Conservation (phyloP, 768 basidiomycete genomes). For the Pleurotus tuber-regium region DNA sequence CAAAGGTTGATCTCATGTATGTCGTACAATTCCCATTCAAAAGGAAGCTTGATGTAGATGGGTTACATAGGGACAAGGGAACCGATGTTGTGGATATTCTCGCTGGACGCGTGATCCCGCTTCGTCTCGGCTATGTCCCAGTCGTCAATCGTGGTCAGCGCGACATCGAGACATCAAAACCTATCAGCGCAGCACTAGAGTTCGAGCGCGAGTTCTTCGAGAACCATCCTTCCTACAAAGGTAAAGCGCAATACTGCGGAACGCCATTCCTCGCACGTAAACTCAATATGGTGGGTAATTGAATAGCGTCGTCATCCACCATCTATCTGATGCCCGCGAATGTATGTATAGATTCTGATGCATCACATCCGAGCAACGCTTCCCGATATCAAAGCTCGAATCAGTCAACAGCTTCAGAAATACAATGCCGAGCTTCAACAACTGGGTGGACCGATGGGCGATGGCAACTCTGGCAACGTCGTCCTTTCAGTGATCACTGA, state of each 20-base stretch:
- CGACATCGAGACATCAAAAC: conserved; percentile 88
- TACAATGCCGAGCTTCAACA: conserved; percentile 79
- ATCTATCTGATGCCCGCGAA: not conserved
- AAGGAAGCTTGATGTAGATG: not conserved
- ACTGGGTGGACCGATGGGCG: conserved; percentile 87
- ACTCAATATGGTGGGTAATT: conserved; percentile 77
- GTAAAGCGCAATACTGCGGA: conserved; percentile 94
- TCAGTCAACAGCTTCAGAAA: conserved; percentile 86
- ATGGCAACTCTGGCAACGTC: conserved; percentile 83
- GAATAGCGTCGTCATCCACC: too few species aligned
- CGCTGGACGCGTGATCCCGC: conserved; percentile 93
- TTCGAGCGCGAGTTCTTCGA: conserved; percentile 93
- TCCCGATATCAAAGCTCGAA: conserved; percentile 98
- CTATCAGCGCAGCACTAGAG: conserved; percentile 84
- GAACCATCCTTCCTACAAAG: conserved; percentile 88
- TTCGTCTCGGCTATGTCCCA: conserved; percentile 95
- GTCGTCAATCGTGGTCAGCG: conserved; percentile 98
- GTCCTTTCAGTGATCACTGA: conserved; percentile 98
- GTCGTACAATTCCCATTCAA: conserved; percentile 26
- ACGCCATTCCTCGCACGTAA: conserved; percentile 96
- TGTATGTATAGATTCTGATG: conserved; percentile 83
- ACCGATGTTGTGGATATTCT: conserved; percentile 99
- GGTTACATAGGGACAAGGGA: conserved; percentile 77
- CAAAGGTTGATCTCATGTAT: conserved; percentile 97
- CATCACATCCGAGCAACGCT: conserved; percentile 96